Conservation (phyloP, 768 basidiomycete genomes). For the Cystobasidium tubakii region DNA sequence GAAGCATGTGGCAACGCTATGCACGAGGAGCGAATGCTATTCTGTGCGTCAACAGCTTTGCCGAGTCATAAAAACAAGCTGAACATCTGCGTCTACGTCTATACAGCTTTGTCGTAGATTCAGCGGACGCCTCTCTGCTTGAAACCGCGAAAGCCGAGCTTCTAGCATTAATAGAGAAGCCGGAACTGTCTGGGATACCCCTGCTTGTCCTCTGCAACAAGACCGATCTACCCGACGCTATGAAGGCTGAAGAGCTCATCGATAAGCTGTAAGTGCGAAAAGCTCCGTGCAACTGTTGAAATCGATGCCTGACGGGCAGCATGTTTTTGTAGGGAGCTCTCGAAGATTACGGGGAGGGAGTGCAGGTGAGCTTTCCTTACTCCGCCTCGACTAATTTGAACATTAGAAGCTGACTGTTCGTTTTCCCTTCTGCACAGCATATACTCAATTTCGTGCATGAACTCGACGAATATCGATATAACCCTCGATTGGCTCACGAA, state of each 20-base stretch:
- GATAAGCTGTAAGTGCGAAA: constrained; percentile 33
- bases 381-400: neutral
- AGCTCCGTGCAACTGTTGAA: too few species aligned
- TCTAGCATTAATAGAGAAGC: constrained; percentile 30
- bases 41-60: constrained; percentile 22
- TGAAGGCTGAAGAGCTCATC: constrained; percentile 36
- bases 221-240: constrained; percentile 35
- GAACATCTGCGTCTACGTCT: neutral
- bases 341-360: constrained; percentile 24
- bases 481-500: constrained; percentile 35
- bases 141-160: constrained; percentile 36
- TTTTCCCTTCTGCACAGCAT: constrained; percentile 11
- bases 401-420: neutral
- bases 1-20: constrained; percentile 39
- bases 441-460: constrained; percentile 32
- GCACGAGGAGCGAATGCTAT: constrained; percentile 38
- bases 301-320: too few species aligned
- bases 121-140: constrained; percentile 27
- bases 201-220: constrained; percentile 39
- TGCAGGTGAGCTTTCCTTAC: constrained; percentile 23
- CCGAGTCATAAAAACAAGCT: neutral
- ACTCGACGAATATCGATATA: constrained; percentile 33
- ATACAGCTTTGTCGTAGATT: constrained; percentile 37
- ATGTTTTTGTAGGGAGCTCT: constrained; percentile 24
- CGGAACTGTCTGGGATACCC: constrained; percentile 36